Conservation (phyloP, 768 basidiomycete species). For the Stropharia rugosoannulata region DNA sequence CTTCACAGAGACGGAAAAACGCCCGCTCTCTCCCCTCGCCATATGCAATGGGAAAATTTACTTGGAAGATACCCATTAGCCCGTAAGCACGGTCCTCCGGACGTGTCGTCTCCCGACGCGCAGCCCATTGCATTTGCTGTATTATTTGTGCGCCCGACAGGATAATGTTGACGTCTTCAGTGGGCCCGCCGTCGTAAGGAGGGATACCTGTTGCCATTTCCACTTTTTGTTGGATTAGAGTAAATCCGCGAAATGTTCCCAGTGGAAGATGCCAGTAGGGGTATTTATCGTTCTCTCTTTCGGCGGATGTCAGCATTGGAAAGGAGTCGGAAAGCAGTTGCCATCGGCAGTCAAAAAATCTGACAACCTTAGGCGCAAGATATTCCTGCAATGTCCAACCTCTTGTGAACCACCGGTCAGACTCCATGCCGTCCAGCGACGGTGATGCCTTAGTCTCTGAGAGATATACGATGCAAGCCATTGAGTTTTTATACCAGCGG, state of each 20-base stretch:
- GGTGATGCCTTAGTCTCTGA: neutral
- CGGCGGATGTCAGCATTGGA: neutral
- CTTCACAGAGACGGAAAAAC: constrained; percentile 6
- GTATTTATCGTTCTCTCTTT: neutral
- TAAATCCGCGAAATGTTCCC: neutral
- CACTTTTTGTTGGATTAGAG: neutral
- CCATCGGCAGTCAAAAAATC: constrained; percentile 6
- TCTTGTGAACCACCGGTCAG: constrained; percentile 8
- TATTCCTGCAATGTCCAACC: constrained; percentile 12
- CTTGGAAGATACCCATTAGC: constrained; percentile 8
- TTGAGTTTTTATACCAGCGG: constrained; percentile 7
- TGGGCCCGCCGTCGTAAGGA: neutral
- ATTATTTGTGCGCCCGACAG: constrained; percentile 1
- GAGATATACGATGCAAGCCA: constrained; percentile 6
- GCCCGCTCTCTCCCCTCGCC: constrained; percentile 8
- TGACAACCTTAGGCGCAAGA: constrained; percentile 8
- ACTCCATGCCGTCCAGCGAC: neutral
- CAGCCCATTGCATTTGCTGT: constrained; percentile 4
- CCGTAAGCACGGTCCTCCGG: constrained; percentile 8
- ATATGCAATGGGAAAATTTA: constrained; percentile 9
- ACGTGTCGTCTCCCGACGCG: constrained; percentile 4
- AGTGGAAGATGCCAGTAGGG: neutral
- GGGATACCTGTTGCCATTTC: neutral
- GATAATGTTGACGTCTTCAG: neutral
- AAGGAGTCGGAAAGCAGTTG: neutral